Evolutionary conservation across 345 rosid genomes (phyloP).

Genomic region (Laguncularia racemosa): DNA sequence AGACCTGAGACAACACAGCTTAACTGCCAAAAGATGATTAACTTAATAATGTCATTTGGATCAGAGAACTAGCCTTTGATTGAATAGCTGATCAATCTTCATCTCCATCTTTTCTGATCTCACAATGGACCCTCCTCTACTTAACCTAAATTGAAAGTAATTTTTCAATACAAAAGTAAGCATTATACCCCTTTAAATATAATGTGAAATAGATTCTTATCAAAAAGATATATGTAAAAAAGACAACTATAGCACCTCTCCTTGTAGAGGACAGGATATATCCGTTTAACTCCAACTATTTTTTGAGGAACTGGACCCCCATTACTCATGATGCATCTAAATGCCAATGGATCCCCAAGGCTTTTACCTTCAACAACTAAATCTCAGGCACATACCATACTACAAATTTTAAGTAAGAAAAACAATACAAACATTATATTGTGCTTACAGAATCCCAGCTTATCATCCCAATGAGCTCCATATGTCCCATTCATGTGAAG

Average conservation of each 20-base stretch:
- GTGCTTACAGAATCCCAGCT: slow-evolving; percentile 82
- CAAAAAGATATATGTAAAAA: neutral
- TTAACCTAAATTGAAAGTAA: slow-evolving; percentile 33
- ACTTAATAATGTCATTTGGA: neutral
- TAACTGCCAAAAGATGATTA: neutral
- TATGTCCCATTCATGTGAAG: slow-evolving; percentile 88
- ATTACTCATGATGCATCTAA: slow-evolving; percentile 79
- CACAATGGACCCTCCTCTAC: slow-evolving; percentile 52
- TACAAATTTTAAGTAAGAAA: neutral
- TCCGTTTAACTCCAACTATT: slow-evolving; percentile 73
- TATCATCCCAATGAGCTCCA: slow-evolving; percentile 93
- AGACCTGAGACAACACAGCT: no score
- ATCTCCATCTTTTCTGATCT: slow-evolving; percentile 85
- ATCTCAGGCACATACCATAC: neutral
- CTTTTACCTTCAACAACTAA: slow-evolving; percentile 50
- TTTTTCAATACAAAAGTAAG: neutral
- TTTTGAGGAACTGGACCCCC: slow-evolving; percentile 84
- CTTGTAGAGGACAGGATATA: slow-evolving; percentile 85
- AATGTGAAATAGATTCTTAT: no score
- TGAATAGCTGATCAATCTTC: slow-evolving; percentile 39
- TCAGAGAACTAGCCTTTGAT: slow-evolving; percentile 30
- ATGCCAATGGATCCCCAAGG: slow-evolving; percentile 62
- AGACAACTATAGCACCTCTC: slow-evolving; percentile 50
- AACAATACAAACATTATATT: slow-evolving; percentile 12
- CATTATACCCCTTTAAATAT: neutral